Percentiles rank a stretch among this genome's conserved stretches.
phyloP scores from a whole-genome alignment of 1,139 yeast genomes.

The Diutina rugosa region DNA sequence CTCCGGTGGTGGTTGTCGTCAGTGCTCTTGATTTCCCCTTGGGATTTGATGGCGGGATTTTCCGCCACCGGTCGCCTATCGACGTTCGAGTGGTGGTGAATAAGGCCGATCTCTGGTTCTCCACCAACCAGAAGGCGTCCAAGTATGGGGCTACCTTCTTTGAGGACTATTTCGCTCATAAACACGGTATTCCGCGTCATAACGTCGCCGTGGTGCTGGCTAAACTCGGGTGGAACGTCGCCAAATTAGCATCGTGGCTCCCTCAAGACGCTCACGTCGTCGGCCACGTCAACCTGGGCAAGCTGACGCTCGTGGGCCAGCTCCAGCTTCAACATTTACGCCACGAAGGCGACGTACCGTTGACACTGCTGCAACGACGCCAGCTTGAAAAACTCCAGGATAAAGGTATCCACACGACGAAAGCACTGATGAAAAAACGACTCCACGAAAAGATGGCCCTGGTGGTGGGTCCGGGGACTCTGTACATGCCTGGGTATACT shows the following conservation, averaged over 20 bases:
- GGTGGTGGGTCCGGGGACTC: conserved; percentile 28
- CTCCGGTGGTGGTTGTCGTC: conserved; percentile 44
- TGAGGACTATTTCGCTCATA: conserved; percentile 25
- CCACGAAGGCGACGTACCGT: not conserved
- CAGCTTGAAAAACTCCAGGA: not conserved
- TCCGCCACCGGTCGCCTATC: conserved; percentile 19
- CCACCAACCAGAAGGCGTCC: conserved; percentile 15
- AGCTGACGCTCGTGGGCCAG: conserved; percentile 45
- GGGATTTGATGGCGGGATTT: conserved; percentile 29
- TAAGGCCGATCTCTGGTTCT: conserved; percentile 42
- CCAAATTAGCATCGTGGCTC: conserved; percentile 10
- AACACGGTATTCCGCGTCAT: conserved; percentile 26
- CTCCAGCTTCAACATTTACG: conserved; percentile 20
- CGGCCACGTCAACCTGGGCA: conserved; percentile 71
- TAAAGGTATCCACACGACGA: not conserved
- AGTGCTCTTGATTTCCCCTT: conserved; percentile 65
- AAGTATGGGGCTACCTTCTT: conserved; percentile 32
- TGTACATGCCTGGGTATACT: conserved; percentile 46
- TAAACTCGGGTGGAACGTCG: conserved; percentile 37
- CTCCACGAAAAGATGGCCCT: not conserved
- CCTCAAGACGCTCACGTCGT: conserved; percentile 34
- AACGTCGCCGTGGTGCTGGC: conserved; percentile 35
- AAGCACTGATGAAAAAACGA: not conserved
- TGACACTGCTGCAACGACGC: not conserved
- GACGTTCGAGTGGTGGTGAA: conserved; percentile 41